Base-by-base conservation (phyloP, 179 eudicot species). In the Camellia oleifera region DNA sequence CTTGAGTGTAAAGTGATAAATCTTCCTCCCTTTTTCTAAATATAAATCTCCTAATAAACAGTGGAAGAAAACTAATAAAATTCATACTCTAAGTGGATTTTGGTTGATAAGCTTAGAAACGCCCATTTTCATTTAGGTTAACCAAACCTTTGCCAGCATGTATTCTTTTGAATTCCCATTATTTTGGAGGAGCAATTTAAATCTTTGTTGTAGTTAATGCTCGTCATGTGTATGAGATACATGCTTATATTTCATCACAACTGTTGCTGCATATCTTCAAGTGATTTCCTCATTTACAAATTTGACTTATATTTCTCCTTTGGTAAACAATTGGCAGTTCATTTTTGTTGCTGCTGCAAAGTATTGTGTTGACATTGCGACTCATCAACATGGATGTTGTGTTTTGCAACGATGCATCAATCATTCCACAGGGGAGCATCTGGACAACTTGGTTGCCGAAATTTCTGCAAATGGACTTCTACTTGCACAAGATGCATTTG, bases 381-480 rank as follows among this genome's bases (percentile, higher is more conserved):
- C 94, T 57, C 97, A 95, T 85, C 89, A 91, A 74, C 97, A 93
- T 81, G 98, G 98, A 26, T 95, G 98, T 45, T 93, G 97, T 88
- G 97, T 93, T 79, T 86, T 95, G 74, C 94, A 95, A 83, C 86
- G 91, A 15, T 95, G 98, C 86, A 91, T 95, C 85, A 84, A 76
- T 66, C 86, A 88, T 83, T 87, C 97, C n/a, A 83, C 74, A 13
- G 97, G 95, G 60, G 89, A 87, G 58, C 85, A 85, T 26, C 86
- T 82, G 23, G 87, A 89, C 65, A 90, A 87, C 54, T 85, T 95
- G 88, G 80, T 95, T 5, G 86, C 87, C 10, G 91, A 87, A 85
- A 92, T 95, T 44, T 84, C 89, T 48, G 79, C 87, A 48, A 87
- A 90, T 79, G 97, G 86, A 52, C 89, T 95, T 77, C 61, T 82